Evolutionary conservation across 208 protist genomes (phyloP).

Genomic region (Balamuthia mandrillaris): DNA sequence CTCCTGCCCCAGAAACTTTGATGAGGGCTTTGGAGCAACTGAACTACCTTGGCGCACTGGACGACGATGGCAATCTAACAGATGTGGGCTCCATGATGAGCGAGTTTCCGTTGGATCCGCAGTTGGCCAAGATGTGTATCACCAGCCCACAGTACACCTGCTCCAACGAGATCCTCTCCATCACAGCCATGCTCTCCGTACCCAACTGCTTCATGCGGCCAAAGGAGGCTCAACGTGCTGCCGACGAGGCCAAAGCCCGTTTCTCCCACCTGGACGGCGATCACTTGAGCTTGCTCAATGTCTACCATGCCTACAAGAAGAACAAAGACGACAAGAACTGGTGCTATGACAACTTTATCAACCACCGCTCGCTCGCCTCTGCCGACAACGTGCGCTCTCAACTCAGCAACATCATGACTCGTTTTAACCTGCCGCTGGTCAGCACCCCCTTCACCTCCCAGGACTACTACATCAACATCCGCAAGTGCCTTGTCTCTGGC

Average conservation of each 20-base stretch:
- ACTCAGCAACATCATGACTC: constrained; percentile 71
- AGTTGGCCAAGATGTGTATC: constrained; percentile 86
- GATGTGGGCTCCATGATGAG: constrained; percentile 92
- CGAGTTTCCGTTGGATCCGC: constrained; percentile 97
- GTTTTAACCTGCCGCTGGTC: constrained; percentile 65
- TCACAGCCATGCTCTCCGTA: constrained; percentile 77
- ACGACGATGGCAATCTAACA: constrained; percentile 94
- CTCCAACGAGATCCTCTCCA: constrained; percentile 76
- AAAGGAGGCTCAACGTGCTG: constrained; percentile 79
- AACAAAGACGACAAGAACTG: constrained; percentile 58
- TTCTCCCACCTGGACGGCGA: constrained; percentile 80
- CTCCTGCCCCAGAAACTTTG: constrained; percentile 83
- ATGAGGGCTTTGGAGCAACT: constrained; percentile 91
- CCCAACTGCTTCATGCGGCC: constrained; percentile 92
- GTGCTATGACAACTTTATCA: constrained; percentile 86
- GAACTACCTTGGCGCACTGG: constrained; percentile 96
- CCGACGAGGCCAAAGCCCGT: constrained; percentile 75
- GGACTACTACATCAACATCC: constrained; percentile 83
- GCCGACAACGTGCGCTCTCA: constrained; percentile 80
- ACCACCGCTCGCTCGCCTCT: constrained; percentile 74
- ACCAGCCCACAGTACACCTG: constrained; percentile 61
- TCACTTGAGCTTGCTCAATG: constrained; percentile 87
- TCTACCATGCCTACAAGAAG: constrained; percentile 81
- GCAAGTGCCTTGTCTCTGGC: constrained; percentile 84
- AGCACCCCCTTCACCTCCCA: constrained; percentile 66